These are phyloP conservation scores for Rhamnella rubrinervis DNA, from an alignment of 331 rosid species.

Conservation along the genomic window DNA sequence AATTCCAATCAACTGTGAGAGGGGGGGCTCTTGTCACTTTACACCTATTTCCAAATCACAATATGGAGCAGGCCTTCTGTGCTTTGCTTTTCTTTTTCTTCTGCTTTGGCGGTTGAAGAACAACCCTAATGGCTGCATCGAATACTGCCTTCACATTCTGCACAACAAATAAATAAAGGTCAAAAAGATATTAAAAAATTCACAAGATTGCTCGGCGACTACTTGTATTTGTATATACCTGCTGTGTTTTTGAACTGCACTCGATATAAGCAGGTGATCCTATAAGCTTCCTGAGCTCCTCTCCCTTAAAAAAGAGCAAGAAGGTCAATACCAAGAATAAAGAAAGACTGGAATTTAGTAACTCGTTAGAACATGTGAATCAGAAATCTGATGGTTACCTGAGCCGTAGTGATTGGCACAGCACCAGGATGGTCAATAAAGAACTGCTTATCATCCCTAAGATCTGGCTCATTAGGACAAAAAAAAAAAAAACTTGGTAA, in stretches of 20 bases:
- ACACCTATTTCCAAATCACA: constrained; percentile 64
- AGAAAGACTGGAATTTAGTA: not conserved
- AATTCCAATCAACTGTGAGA: constrained; percentile 46
- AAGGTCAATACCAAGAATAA: constrained; percentile 22
- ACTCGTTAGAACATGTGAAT: constrained; percentile 8
- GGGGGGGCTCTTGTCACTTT: constrained; percentile 54
- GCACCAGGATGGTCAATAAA: constrained; percentile 94
- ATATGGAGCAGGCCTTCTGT: constrained; percentile 93
- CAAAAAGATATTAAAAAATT: constrained; percentile 9
- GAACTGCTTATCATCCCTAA: constrained; percentile 97
- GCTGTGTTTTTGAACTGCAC: constrained; percentile 98
- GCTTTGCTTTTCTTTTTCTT: constrained; percentile 97
- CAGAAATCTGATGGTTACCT: constrained; percentile 43
- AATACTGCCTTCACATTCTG: constrained; percentile 97
- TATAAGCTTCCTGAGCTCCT: constrained; percentile 96
- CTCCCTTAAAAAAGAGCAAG: constrained; percentile 60
- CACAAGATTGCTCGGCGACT: not conserved
- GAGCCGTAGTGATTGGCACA: constrained; percentile 90
- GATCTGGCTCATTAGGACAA: constrained; percentile 57
- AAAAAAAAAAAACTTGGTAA: constrained; percentile 17
- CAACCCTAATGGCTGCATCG: constrained; percentile 98
- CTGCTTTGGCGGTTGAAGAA: constrained; percentile 99
- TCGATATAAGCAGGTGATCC: constrained; percentile 93
- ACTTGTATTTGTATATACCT: constrained; percentile 39
- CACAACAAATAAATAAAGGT: constrained; percentile 17